Percentiles rank a stretch among this genome's conserved stretches.
phyloP scores from a whole-genome alignment of 2,329 filamentous ascomycete genomes.

The Geoglossum cookeanum region DNA sequence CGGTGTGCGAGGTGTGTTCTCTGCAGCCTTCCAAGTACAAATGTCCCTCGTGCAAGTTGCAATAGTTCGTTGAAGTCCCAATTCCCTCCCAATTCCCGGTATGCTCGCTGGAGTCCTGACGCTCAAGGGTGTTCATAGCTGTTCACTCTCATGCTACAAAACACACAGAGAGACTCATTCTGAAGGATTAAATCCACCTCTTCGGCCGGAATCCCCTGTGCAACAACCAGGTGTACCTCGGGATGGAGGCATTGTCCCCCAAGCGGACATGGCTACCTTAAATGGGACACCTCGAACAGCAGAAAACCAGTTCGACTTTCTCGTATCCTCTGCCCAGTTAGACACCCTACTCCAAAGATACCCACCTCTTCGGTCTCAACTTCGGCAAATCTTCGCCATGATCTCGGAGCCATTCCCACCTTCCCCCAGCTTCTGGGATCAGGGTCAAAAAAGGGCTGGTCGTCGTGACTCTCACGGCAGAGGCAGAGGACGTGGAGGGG shows the following conservation, averaged over 20 bases:
- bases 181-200: constrained; percentile 26
- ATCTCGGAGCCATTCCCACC: constrained; percentile 10
- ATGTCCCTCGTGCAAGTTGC: constrained; percentile 15
- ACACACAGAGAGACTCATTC: constrained; percentile 21
- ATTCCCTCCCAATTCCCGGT: background rate
- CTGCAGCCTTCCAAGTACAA: constrained; percentile 15
- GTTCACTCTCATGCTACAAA: constrained; percentile 28
- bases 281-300: background rate
- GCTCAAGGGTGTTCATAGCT: constrained; percentile 16
- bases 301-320: background rate
- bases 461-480: constrained; percentile 1
- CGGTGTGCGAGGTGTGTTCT: constrained; percentile 15
- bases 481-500: background rate
- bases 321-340: background rate
- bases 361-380: background rate
- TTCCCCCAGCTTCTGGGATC: background rate
- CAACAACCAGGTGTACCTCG: background rate
- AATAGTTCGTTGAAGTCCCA: constrained; percentile 17
- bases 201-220: constrained; percentile 19
- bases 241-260: background rate
- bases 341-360: background rate
- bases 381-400: constrained; percentile 5
- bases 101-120: background rate
- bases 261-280: background rate
- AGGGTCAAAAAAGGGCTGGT: background rate